Base-by-base conservation (phyloP, 2,329 filamentous ascomycete genomes). In the Hypoxylon sp. region DNA sequence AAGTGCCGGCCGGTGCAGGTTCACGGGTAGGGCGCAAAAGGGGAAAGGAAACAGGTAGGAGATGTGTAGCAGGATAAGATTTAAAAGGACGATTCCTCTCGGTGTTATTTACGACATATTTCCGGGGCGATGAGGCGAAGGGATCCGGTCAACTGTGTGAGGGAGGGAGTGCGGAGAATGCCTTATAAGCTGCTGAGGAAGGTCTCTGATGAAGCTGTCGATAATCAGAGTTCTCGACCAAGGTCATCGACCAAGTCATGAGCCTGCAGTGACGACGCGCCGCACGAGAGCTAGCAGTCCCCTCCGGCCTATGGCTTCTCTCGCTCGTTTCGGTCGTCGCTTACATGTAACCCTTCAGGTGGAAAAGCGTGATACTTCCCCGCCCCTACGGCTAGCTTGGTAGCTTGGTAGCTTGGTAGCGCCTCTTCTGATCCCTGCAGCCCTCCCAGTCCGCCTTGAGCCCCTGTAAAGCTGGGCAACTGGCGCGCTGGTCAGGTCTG, bases 161-260 rank as follows among this genome's bases (percentile, higher is more conserved):
- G 29, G 3, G 17, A 5, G 35, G 15, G 15, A 43, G n/a, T n/a
- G 13, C 17, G 31, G 17, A 33, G 31, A n/a, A 33, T 15, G 31
- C 31, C n/a, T 15, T 15, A n/a, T 27, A 45, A 31, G 27, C 21
- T 43, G 27, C 38, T 48, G 17, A 31, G 29, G 27, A 13, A 17
- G 4, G 15, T 11, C 10, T 24, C 47, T 37, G 55, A 59, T 57
- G 31, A 53, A 35, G 33, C 23, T 47, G 31, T 35, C 18, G n/a
- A 35, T 15, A 35, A 9, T 15, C 31, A 35, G 40, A 53, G 58
- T 54, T 41, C 18, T 58, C 54, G 49, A 43, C 27, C 57, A 56
- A 56, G n/a, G 43, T 60, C 52, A 60, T 60, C 48, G 51, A 45
- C 31, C 53, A 58, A 58, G 50, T 58, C 55, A 61, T 61, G 50